Evolutionary conservation across 2,329 filamentous ascomycete species (phyloP).

Genomic region (Curvularia sp.): DNA sequence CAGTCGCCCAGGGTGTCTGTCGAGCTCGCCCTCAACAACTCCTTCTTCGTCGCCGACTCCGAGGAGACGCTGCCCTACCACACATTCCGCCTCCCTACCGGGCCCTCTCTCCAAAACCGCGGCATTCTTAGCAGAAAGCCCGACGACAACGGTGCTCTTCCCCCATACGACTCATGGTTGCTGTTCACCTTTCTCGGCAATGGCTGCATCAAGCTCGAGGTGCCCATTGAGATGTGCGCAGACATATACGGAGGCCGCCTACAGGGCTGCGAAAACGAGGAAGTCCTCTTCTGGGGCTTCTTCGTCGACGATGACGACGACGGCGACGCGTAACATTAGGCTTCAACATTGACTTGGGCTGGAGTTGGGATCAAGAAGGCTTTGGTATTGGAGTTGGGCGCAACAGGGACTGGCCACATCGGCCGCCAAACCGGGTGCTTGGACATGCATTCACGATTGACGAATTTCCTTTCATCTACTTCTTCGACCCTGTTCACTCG

Average conservation of each 20-base stretch:
- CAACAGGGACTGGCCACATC: constrained; percentile 25
- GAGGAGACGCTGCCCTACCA: constrained; percentile 48
- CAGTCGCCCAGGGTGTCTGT: constrained; percentile 29
- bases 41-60: constrained; percentile 47
- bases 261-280: constrained; percentile 43
- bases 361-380: constrained; percentile 31
- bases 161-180: constrained; percentile 48
- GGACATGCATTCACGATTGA: constrained; percentile 43
- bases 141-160: constrained; percentile 41
- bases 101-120: constrained; percentile 44
- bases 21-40: constrained; percentile 44
- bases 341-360: constrained; percentile 26
- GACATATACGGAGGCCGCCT: constrained; percentile 44
- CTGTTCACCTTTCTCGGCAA: constrained; percentile 49
- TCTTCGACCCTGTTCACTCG: constrained; percentile 19
- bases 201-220: constrained; percentile 47
- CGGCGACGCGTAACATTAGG: constrained; percentile 31
- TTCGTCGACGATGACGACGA: constrained; percentile 48
- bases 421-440: constrained; percentile 33
- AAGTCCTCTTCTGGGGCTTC: constrained; percentile 48
- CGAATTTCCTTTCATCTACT: constrained; percentile 43
- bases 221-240: constrained; percentile 50
- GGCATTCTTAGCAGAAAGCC: constrained; percentile 44
- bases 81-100: constrained; percentile 41
- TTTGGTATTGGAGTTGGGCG: constrained; percentile 47